A percentile compares a stretch with the other conserved stretches of the same genome.
These are phyloP conservation scores for Cutaneotrichosporon dermatis DNA, from an alignment of 1,284 basidiomycete species.

Conservation along the genomic window DNA sequence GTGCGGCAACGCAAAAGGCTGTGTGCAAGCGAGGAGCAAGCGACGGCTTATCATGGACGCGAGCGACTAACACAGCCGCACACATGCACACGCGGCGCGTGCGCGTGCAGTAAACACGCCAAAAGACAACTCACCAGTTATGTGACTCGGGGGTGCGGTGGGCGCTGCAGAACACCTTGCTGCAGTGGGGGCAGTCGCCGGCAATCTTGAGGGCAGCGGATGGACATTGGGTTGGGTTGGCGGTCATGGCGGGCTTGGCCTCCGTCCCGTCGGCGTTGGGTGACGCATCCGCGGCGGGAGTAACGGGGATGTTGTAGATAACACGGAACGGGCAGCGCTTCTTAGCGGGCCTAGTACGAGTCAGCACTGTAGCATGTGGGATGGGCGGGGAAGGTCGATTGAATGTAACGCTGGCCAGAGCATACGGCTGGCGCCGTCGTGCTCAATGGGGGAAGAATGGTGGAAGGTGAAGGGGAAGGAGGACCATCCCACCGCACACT, in stretches of 20 bases:
- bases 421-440: too few species aligned
- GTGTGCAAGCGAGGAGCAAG: background rate
- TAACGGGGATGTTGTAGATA: conserved; percentile 47
- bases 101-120: background rate
- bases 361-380: background rate
- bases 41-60: background rate
- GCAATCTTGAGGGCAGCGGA: conserved; percentile 46
- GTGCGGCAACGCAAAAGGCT: background rate
- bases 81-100: background rate
- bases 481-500: too few species aligned
- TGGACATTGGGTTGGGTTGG: conserved; percentile 46
- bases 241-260: conserved; percentile 32
- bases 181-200: conserved; percentile 51
- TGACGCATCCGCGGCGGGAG: conserved; percentile 19
- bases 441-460: too few species aligned
- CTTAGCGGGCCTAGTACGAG: conserved; percentile 46
- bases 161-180: conserved; percentile 46
- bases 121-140: conserved; percentile 44
- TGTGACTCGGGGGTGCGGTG: conserved; percentile 50
- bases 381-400: too few species aligned
- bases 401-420: too few species aligned
- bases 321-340: conserved; percentile 48
- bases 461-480: too few species aligned
- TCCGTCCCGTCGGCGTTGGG: conserved; percentile 19
- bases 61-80: background rate